Evolutionary conservation across 306 rosid genomes (phyloP), one percentile per base, ranked within the genome.

Genomic region (Sindora glabra): DNA sequence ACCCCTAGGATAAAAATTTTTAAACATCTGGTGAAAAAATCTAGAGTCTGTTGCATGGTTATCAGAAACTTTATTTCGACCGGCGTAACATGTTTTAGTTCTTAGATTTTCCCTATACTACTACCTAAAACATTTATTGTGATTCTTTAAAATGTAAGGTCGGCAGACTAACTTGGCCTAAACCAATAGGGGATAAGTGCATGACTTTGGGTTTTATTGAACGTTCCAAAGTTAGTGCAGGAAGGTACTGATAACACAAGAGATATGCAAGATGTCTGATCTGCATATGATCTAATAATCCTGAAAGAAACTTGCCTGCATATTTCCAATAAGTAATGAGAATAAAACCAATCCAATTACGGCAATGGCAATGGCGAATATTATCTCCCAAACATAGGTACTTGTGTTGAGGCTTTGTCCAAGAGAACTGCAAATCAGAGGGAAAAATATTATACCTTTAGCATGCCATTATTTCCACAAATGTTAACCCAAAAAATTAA

Each of bases 341-440:
- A 92, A 88, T 38, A 92, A 79, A 48, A 88, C 81, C 81, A 92
- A 75, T 51, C 98, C 96, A 22, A 62, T 62, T 49, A 88, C 58
- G 47, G 94, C 51, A 48, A 92, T 86, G 78, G 26, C 58, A 56
- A 86, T 70, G 11, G 92, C 95, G 73, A 88, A 81, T 36, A 52
- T 0, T 68, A 86, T 82, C 81, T 92, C 98, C 61, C 65, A 14
- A 0, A 77, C 68, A 45, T 10, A 56, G 39, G 87, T 78, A 77
- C 85, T 83, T 48, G 95, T 89, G 70, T 81, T 15, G 34, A 92
- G 92, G 65, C 74, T 80, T 73, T 88, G 95, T 58, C 98, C 98
- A n/a, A 86, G 34, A 32, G 96, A 83, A 68, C 98, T 88, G 77
- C 62, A 70, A 65, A 66, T 64, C 56, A 44, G 1, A 69, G 18